Base-by-base conservation (phyloP, 495 filamentous ascomycete species). In the Daldinia bambusicola region DNA sequence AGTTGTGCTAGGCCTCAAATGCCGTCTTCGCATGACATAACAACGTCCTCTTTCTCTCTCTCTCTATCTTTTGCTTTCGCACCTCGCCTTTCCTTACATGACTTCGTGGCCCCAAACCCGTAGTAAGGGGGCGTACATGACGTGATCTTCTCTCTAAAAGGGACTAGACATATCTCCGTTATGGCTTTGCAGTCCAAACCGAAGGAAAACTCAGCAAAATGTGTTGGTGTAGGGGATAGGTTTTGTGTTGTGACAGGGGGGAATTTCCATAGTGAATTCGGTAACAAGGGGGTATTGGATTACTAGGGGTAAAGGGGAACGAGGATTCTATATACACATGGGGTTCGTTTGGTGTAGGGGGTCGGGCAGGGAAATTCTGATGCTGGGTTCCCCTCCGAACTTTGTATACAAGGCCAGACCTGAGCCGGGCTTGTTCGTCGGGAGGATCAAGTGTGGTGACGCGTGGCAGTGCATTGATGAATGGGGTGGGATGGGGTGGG, bases 171-270 rank as follows among this genome's bases (percentile, higher is more conserved):
- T 74, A 71, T 74, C 66, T 74, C 75, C 74, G 71, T 72, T 64
- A 55, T 74, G 71, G 67, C 70, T 77, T 67, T 76, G 75, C 75
- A 76, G 66, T 72, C 75, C 72, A 77, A 77, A 76, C 71, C 74
- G 75, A 75, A 77, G 71, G 61, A 66, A 77, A 77, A 77, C 75
- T 77, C 74, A 77, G 75, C 75, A 77, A 75, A 56, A 68, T 55
- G 51, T 66, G 59, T 72, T 63, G 67, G 57, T 69, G 69, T 68
- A 66, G 67, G 40, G 70, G 70, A 48, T 48, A 62, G 45, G 61
- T 40, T 38, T 37, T 67, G 57, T 58, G 66, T 37, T 40, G 45
- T 62, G 63, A 53, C 18, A 20, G 30, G 62, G 52, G 63, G 38
- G 26, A 26, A 64, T 63, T 70, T 74, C 72, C 74, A 63, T 59